Base-by-base conservation (phyloP, 129 eudicot genomes). In the Tagetes erecta region DNA sequence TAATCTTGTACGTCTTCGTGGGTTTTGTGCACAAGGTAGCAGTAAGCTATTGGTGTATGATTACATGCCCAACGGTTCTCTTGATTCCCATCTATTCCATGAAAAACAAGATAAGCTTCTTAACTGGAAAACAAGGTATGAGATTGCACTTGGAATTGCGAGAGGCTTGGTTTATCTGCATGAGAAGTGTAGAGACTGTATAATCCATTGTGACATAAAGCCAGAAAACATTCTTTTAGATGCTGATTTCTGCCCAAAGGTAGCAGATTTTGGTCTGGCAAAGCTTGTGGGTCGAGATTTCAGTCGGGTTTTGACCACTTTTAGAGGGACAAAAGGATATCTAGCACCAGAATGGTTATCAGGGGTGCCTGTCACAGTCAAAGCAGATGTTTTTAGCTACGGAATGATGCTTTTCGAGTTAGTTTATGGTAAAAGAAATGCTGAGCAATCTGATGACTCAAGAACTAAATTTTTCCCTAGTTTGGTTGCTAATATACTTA, bases 341-440 rank as follows among this genome's bases (percentile, higher is more conserved):
- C 85, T 91, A 39, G 97, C 97, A 12, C 95, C 95, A 0, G 97
- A 87, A 65, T 91, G 95, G 97, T 72, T 91, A 68, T 84, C 91
- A 0, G 95, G 97, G 33, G 76, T 82, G 8, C 75, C 89, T 34
- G 56, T 91, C 20, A 87, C 90, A 66, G 80, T 90, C 49, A 91
- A 91, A 76, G 97, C 90, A 39, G 95, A 88, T 74, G 92, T 91
- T 7, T 91, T 82, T 57, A 91, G 97, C 77, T 91, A 86, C 13
- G 97, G 92, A 4, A 88, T 88, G 97, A 81, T 84, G 90, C 80
- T 88, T 30, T 86, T 91, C 39, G 97, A 91, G 68, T 69, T 91
- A 39, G 70, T 91, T 27, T 77, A 86, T 0, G 95, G 95, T 2
- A 80, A 79, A 81, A 60, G 97, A 77, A 91, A 88, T 73, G 62